A percentile compares a stretch with the other conserved stretches of the same genome.
These are phyloP conservation scores for Neofusicoccum umdonicola DNA, from an alignment of 2,329 filamentous ascomycete genomes.

Conservation along the genomic window DNA sequence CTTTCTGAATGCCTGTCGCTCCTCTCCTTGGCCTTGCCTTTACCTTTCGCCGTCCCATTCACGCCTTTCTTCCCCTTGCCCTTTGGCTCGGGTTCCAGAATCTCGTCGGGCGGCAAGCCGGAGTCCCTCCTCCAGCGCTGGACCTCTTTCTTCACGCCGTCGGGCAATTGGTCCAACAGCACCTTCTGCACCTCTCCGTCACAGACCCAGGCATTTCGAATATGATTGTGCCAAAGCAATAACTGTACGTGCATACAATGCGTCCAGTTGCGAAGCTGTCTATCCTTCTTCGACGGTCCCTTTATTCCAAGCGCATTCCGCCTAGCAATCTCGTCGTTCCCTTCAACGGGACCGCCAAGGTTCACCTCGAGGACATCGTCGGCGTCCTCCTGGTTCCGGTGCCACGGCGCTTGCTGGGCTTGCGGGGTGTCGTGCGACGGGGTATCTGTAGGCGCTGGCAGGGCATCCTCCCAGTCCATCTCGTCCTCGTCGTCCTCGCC, in stretches of 20 bases:
- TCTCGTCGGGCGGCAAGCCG: constrained; percentile 61
- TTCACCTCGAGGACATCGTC: constrained; percentile 26
- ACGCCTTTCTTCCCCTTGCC: constrained; percentile 20
- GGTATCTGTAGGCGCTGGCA: constrained; percentile 32
- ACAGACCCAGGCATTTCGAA: constrained; percentile 48
- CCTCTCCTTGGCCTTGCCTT: constrained; percentile 32
- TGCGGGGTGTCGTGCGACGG: neutral
- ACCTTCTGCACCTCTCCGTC: constrained; percentile 34
- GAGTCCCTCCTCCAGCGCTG: constrained; percentile 59
- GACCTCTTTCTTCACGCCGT: constrained; percentile 35
- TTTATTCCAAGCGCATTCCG: constrained; percentile 65
- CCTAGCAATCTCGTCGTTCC: constrained; percentile 19
- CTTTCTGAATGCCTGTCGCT: constrained; percentile 40
- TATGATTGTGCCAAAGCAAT: constrained; percentile 83
- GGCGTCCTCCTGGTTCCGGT: constrained; percentile 18
- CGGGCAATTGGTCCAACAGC: constrained; percentile 29
- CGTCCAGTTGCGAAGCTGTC: constrained; percentile 71
- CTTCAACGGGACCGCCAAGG: constrained; percentile 2
- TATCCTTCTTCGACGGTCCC: constrained; percentile 80
- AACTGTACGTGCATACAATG: constrained; percentile 88
- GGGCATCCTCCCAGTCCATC: constrained; percentile 41
- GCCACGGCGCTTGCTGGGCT: neutral
- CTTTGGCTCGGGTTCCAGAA: neutral
- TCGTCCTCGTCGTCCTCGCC: constrained; percentile 23
- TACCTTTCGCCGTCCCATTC: constrained; percentile 9